Base-by-base conservation (phyloP, 495 filamentous ascomycete species). In the Ramalina peruviana region DNA sequence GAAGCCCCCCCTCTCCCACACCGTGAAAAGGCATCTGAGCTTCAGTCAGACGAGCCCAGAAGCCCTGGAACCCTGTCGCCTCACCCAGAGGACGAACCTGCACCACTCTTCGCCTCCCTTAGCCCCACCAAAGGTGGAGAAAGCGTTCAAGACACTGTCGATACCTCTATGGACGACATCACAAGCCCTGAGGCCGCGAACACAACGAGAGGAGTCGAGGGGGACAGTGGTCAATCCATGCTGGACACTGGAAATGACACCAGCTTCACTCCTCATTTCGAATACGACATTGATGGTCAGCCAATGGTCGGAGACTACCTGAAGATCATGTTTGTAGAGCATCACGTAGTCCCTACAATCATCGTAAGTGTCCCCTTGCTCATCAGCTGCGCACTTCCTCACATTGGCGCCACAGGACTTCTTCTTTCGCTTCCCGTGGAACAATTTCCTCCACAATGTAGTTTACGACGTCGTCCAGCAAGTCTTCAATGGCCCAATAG, bases 381-480 rank as follows among this genome's bases (percentile, higher is more conserved):
- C 9, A 16, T 40, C 19, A 25, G 38, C 16, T 53, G 3, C 46
- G 3, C 41, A 12, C 40, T 51, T 60, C 17, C 37, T 30, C 21
- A 36, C 46, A 30, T 25, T 43, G 36, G 42, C 37, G 46, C 39
- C 36, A 37, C 43, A 87, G 85, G 82, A 83, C 49, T 97, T 98
- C 70, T 99, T 99, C 70, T 99, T 97, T 73, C 81, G 80, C 48
- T 97, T 97, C 64, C 93, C 92, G 4, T 99, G 92, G 92, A 99
- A 99, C 61, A 99, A 99, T 64, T 99, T 99, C 61, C 78, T 99
- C 20, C 92, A 99, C 65, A 99, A 99, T 66, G 92, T 99, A 40
- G 92, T 99, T 21, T 99, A 99, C 63, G 92, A 99, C 63, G 88
- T 99, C 54, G 84, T 99, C 12, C 92, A 99, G 63, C 92, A 99